Evolutionary conservation across 352 stramenopile species (phyloP).

Genomic region (Phytophthora chlamydospora): DNA sequence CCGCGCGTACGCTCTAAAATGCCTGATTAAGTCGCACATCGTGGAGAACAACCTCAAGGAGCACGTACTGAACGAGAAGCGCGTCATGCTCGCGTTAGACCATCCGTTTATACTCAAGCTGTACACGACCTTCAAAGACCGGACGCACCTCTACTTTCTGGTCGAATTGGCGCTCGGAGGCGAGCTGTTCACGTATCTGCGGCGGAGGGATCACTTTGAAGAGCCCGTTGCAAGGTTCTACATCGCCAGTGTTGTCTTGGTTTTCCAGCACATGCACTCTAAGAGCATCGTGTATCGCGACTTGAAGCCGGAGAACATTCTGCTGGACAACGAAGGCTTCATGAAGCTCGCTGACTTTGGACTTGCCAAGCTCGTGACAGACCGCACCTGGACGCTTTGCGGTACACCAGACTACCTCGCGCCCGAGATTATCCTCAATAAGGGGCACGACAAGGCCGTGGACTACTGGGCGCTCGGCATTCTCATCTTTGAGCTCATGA

Average conservation of each 20-base stretch:
- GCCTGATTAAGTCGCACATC: constrained; percentile 91
- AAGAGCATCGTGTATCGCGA: constrained; percentile 92
- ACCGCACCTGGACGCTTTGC: constrained; percentile 91
- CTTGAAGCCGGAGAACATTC: constrained; percentile 91
- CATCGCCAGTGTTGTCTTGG: constrained; percentile 89
- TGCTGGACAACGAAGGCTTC: constrained; percentile 85
- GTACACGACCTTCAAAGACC: constrained; percentile 90
- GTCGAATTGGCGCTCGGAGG: constrained; percentile 92
- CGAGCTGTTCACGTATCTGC: constrained; percentile 93
- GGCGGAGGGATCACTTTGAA: constrained; percentile 73
- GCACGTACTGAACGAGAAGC: constrained; percentile 93
- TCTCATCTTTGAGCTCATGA: constrained; percentile 91
- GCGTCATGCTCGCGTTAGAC: constrained; percentile 86
- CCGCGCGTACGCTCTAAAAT: constrained; percentile 91
- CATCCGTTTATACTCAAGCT: constrained; percentile 94
- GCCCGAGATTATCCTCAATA: constrained; percentile 93
- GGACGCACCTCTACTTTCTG: constrained; percentile 90
- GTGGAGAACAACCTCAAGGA: constrained; percentile 92
- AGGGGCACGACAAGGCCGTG: constrained; percentile 89
- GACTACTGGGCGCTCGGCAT: constrained; percentile 93
- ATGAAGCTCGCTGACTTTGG: constrained; percentile 94
- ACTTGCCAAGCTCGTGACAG: constrained; percentile 89
- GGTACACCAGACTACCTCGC: constrained; percentile 94
- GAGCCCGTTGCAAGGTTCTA: constrained; percentile 86
- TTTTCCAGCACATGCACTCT: constrained; percentile 91